Conservation (phyloP, 441 rosid species). For the Gossypium gossypioides region DNA sequence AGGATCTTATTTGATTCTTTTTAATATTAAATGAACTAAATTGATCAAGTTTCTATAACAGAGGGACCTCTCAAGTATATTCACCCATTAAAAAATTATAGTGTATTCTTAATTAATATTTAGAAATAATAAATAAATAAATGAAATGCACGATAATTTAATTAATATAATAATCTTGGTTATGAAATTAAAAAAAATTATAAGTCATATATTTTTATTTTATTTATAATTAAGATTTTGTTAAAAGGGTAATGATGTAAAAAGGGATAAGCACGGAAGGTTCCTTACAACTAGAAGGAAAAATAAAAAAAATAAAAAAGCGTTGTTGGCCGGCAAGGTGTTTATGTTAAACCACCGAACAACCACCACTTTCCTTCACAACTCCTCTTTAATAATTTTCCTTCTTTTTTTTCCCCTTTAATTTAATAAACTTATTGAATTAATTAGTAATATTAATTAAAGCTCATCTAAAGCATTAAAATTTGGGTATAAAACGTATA, state of each 20-base stretch:
- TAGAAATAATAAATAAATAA: too few relatives aligned
- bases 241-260: slow-evolving; percentile 15
- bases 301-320: slow-evolving; percentile 5
- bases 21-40: too few relatives aligned
- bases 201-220: not conserved
- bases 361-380: slow-evolving; percentile 65
- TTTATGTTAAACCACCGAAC: slow-evolving; percentile 98
- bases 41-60: too few relatives aligned
- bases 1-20: too few relatives aligned
- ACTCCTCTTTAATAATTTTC: slow-evolving; percentile 17
- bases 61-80: too few relatives aligned
- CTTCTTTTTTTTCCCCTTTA: not conserved
- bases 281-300: slow-evolving; percentile 29
- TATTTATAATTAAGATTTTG: not conserved
- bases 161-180: too few relatives aligned
- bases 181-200: too few relatives aligned
- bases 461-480: slow-evolving; percentile 27
- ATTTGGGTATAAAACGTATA: slow-evolving; percentile 57
- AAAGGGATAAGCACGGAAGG: slow-evolving; percentile 9
- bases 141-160: too few relatives aligned
- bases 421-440: slow-evolving; percentile 5
- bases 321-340: slow-evolving; percentile 66
- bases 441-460: slow-evolving; percentile 18
- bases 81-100: too few relatives aligned
- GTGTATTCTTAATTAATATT: too few relatives aligned